Conservation (phyloP, 2,329 filamentous ascomycete species). For the Calonectria montana region DNA sequence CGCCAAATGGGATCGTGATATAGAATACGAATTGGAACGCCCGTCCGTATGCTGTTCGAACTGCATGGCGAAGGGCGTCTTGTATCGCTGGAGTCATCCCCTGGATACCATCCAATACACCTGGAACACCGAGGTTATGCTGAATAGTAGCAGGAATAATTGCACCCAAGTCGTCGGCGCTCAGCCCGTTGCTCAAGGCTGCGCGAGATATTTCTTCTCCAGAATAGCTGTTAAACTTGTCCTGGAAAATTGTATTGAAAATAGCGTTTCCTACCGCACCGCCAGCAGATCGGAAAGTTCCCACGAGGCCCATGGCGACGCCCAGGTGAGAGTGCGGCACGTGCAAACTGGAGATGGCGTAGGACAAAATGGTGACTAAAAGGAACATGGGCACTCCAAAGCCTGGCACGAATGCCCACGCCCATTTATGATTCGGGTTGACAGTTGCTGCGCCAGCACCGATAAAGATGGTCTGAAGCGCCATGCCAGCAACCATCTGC, state of each 20-base stretch:
- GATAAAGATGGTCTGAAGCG: slow-evolving; percentile 23
- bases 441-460: slow-evolving; percentile 24
- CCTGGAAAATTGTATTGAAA: not conserved
- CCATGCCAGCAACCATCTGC: slow-evolving; percentile 13
- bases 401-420: slow-evolving; percentile 30
- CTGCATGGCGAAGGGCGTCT: not conserved
- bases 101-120: not conserved
- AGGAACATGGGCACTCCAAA: slow-evolving; percentile 12
- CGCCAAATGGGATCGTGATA: not conserved
- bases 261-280: not conserved
- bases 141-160: not conserved
- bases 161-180: not conserved
- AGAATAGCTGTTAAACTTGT: not conserved
- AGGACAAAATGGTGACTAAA: slow-evolving; percentile 22
- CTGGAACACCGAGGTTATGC: not conserved
- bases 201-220: not conserved
- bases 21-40: not conserved
- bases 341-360: slow-evolving; percentile 26
- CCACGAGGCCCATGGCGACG: slow-evolving; percentile 24
- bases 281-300: slow-evolving; percentile 14
- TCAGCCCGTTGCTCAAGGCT: not conserved
- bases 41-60: not conserved
- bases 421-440: slow-evolving; percentile 26
- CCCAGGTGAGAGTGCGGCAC: slow-evolving; percentile 28
- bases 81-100: not conserved